Evolutionary conservation across 257 asterid species (phyloP), one percentile per base, ranked within the genome.

Genomic region (Solanum medicagineum): DNA sequence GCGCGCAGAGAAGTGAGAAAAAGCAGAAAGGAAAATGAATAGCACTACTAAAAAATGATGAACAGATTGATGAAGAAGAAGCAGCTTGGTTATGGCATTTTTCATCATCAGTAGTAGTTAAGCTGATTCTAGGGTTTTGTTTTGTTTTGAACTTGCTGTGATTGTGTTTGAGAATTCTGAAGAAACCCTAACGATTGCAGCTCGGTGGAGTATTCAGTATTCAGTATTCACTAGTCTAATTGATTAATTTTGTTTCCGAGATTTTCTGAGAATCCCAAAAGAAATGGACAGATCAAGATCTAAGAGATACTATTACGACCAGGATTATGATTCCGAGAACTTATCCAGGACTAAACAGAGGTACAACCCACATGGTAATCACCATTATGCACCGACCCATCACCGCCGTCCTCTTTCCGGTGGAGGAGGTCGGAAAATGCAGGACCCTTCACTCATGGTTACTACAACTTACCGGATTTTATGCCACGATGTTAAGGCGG

Each of bases 241-340:
- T 44, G 56, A 36, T 73, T 73, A 73, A 45, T 74, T 74, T 73
- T 15, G 75, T 15, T 16, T 32, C 75, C 75, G 45, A 32, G 75
- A 32, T 32, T 68, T 47, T 14, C 49, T 68, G 75, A 68, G 75
- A 36, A 75, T 14, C 62, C 73, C 59, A 42, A 85, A 57, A 77
- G 49, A 60, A 7, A 94, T 94, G 98, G 98, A 94, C 63, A 91
- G 98, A 91, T 93, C 97, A 81, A 93, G 98, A 92, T 93, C 98
- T 80, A 94, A 93, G 94, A 87, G 98, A 80, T 92, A 89, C 91
- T 91, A 90, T 87, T 88, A 93, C 86, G 95, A 93, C 91, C 95
- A 94, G 88, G 96, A 94, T 92, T 91, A 91, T 80, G 95, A 91
- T 84, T 90, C 93, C 56, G 98, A 93, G 83, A 88, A 87, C 93